Conservation (phyloP, 106 monocot species). For the Gastrodia elata region DNA sequence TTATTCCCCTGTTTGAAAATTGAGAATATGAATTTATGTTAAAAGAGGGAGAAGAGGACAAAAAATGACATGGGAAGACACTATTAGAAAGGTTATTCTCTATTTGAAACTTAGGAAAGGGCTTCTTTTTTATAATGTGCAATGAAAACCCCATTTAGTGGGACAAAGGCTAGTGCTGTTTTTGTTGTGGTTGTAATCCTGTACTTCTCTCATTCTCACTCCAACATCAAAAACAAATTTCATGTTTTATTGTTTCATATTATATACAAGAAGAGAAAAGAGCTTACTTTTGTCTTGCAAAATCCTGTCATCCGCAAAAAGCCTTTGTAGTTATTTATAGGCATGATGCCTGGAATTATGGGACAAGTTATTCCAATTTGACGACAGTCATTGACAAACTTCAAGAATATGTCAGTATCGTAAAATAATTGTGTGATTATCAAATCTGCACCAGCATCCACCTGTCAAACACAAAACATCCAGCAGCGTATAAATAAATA, state of each 20-base stretch:
- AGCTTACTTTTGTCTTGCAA: constrained; percentile 79
- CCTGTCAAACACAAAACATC: constrained; percentile 26
- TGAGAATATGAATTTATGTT: no score
- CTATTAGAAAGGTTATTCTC: no score
- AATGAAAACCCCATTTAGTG: no score
- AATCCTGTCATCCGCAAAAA: constrained; percentile 82
- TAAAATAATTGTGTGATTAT: constrained; percentile 87
- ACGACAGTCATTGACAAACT: constrained; percentile 89
- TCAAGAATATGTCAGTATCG: constrained; percentile 78
- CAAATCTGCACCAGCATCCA: constrained; percentile 94
- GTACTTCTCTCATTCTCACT: no score
- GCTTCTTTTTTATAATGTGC: no score
- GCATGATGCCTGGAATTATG: constrained; percentile 92
- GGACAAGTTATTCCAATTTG: constrained; percentile 91
- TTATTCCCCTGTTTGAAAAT: no score
- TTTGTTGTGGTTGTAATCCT: no score
- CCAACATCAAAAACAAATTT: no score
- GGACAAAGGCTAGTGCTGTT: no score
- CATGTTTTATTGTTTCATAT: background rate
- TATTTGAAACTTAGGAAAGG: no score
- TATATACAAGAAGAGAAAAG: background rate
- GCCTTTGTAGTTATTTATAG: constrained; percentile 86
- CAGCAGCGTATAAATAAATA: background rate
- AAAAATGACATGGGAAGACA: no score
- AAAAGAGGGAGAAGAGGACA: no score